Evolutionary conservation across 768 basidiomycete species (phyloP).

Genomic region (Inosperma sp.): DNA sequence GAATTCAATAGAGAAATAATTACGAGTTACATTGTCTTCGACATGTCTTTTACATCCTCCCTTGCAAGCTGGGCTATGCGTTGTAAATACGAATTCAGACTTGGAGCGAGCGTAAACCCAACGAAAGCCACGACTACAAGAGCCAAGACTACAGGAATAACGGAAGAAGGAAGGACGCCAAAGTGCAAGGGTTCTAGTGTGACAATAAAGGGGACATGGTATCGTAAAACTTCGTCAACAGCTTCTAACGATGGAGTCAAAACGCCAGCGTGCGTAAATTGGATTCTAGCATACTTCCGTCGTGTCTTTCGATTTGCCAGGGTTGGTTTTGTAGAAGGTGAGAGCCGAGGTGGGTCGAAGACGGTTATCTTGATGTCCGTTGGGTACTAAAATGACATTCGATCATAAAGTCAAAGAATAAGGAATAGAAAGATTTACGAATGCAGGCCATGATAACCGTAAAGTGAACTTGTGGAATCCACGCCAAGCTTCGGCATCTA

Average conservation of each 20-base stretch:
- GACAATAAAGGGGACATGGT: slow-evolving; percentile 46
- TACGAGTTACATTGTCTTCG: no score
- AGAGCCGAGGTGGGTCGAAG: slow-evolving; percentile 29
- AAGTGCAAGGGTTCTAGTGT: slow-evolving; percentile 55
- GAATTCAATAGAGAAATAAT: no score
- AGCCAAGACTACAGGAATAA: slow-evolving; percentile 35
- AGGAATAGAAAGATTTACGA: slow-evolving; percentile 25
- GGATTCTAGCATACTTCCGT: slow-evolving; percentile 53
- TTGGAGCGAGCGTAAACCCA: slow-evolving; percentile 22
- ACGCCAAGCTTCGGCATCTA: slow-evolving; percentile 39
- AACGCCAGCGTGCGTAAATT: slow-evolving; percentile 49
- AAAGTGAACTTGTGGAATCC: slow-evolving; percentile 45
- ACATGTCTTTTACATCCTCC: slow-evolving; percentile 11
- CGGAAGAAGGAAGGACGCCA: slow-evolving; percentile 54
- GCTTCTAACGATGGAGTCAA: slow-evolving; percentile 34
- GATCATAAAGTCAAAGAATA: neutral
- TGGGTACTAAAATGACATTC: slow-evolving; percentile 22
- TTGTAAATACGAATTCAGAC: slow-evolving; percentile 24
- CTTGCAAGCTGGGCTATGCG: slow-evolving; percentile 23
- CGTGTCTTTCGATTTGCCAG: slow-evolving; percentile 28
- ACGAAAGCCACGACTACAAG: slow-evolving; percentile 27
- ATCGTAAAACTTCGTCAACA: slow-evolving; percentile 18
- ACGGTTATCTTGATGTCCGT: slow-evolving; percentile 26
- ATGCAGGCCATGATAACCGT: slow-evolving; percentile 53
- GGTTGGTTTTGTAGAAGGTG: slow-evolving; percentile 13